Conservation (phyloP, 768 basidiomycete species). For the Termitomyces bulborhizus region DNA sequence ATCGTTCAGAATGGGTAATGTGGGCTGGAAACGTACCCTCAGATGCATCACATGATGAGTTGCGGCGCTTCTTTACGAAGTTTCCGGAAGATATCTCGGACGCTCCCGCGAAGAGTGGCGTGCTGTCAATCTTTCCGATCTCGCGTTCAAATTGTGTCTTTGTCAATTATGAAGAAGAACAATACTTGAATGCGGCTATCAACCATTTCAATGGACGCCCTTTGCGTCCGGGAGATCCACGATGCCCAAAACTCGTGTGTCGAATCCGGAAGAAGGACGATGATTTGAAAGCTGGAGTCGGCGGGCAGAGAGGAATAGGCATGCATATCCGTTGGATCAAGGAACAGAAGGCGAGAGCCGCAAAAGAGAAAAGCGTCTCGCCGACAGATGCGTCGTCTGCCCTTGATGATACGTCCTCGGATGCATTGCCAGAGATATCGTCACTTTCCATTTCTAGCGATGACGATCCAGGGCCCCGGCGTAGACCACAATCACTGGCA, state of each 20-base stretch:
- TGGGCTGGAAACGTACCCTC: constrained; percentile 92
- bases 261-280: constrained; percentile 77
- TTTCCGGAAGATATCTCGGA: constrained; percentile 7
- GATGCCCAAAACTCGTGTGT: constrained; percentile 78
- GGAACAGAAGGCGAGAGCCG: constrained; percentile 42
- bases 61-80: constrained; percentile 77
- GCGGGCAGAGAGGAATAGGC: constrained; percentile 81
- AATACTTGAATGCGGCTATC: constrained; percentile 61
- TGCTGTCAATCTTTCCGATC: constrained; percentile 87
- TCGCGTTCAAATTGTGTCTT: constrained; percentile 95
- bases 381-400: constrained; percentile 11
- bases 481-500: constrained; percentile 26
- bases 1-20: constrained; percentile 91
- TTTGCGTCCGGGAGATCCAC: constrained; percentile 62
- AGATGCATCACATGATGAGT: constrained; percentile 78
- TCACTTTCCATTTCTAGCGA: constrained; percentile 35
- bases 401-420: constrained; percentile 18
- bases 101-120: constrained; percentile 35
- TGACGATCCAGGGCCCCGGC: constrained; percentile 24
- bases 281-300: constrained; percentile 85
- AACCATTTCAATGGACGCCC: constrained; percentile 63
- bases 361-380: constrained; percentile 11
- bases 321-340: constrained; percentile 82
- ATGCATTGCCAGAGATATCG: constrained; percentile 20
- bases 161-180: constrained; percentile 74